Percentiles rank a stretch among this genome's conserved stretches.
Conservation (phyloP, 2,329 filamentous ascomycete genomes). For the Penicillium sp. region DNA sequence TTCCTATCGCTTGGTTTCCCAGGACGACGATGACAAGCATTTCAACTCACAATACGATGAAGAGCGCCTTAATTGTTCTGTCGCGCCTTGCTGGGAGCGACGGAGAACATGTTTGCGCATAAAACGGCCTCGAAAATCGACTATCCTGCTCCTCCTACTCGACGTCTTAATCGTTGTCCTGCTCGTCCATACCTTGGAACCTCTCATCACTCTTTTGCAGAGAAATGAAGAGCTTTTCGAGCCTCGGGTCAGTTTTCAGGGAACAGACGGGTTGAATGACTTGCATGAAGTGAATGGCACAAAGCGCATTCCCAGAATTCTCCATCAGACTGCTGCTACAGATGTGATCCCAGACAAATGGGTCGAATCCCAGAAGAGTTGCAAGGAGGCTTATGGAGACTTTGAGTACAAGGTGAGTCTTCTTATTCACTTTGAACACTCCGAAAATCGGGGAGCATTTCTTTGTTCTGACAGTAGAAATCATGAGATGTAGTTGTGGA, state of each 20-base stretch:
- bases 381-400: conserved; percentile 5
- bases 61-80: background rate
- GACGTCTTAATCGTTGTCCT: background rate
- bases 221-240: conserved; percentile 7
- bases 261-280: too few relatives aligned
- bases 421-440: too few relatives aligned
- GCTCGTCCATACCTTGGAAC: background rate
- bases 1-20: background rate
- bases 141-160: background rate
- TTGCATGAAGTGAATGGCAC: background rate
- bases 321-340: conserved; percentile 5
- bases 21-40: background rate
- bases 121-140: background rate
- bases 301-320: background rate
- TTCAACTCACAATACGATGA: background rate
- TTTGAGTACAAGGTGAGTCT: conserved; percentile 8
- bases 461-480: background rate
- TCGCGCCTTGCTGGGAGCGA: background rate
- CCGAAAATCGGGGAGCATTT: too few relatives aligned
- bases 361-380: conserved; percentile 1
- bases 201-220: conserved; percentile 1
- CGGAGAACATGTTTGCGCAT: background rate
- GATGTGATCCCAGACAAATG: conserved; percentile 3
- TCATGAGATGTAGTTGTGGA: conserved; percentile 1
- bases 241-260: background rate